These are phyloP conservation scores for Mortierella sp. DNA, from an alignment of 371 early-diverging fungal genomes.

Conservation along the genomic window DNA sequence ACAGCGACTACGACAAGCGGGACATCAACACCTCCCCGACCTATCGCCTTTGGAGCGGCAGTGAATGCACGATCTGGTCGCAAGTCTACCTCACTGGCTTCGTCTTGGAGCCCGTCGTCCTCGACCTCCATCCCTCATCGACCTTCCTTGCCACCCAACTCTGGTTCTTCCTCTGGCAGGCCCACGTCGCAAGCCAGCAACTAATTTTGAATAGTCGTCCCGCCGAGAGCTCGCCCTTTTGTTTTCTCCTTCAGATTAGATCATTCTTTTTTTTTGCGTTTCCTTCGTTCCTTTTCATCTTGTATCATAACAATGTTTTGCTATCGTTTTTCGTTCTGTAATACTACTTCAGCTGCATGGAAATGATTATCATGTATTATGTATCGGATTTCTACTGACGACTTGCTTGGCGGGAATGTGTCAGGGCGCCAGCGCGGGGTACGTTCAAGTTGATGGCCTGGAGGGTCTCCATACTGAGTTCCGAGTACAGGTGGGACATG, in stretches of 20 bases:
- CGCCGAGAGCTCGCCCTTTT: background rate
- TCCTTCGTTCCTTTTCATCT: background rate
- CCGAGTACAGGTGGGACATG: slow-evolving; percentile 56
- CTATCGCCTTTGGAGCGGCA: slow-evolving; percentile 23
- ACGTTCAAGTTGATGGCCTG: slow-evolving; percentile 42
- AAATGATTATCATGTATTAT: background rate
- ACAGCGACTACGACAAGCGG: background rate
- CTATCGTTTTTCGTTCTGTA: background rate
- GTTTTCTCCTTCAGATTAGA: background rate
- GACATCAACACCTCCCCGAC: slow-evolving; percentile 9
- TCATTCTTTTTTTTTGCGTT: background rate
- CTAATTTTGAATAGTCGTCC: background rate
- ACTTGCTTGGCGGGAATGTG: slow-evolving; percentile 48
- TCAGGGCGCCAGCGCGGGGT: slow-evolving; percentile 31
- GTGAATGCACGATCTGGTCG: slow-evolving; percentile 11
- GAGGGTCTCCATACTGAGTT: slow-evolving; percentile 49
- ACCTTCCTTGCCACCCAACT: background rate
- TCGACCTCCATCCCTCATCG: slow-evolving; percentile 7
- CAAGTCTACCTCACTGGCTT: slow-evolving; percentile 17
- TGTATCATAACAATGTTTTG: background rate
- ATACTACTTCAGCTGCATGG: background rate
- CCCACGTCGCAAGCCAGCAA: background rate
- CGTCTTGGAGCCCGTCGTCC: slow-evolving; percentile 20
- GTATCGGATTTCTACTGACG: slow-evolving; percentile 17
- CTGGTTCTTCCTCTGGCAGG: background rate